phyloP scores from a whole-genome alignment of 371 early-diverging fungal genomes.

The Saksenaea vasiformis region DNA sequence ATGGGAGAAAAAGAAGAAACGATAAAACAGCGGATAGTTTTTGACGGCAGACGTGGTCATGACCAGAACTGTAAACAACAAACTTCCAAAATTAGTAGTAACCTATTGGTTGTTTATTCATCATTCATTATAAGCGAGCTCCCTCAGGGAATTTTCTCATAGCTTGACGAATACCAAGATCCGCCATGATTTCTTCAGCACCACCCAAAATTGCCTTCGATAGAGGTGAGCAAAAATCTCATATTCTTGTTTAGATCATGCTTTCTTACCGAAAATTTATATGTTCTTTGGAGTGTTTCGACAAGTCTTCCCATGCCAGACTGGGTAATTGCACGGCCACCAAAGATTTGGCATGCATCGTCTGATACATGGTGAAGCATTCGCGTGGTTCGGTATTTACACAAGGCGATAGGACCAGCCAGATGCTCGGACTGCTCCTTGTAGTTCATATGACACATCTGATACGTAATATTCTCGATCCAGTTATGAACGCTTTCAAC shows the following conservation, averaged over 20 bases:
- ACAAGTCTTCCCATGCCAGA: slow-evolving; percentile 65
- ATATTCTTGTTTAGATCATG: background rate
- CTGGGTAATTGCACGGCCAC: slow-evolving; percentile 67
- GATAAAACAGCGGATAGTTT: background rate
- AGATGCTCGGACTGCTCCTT: slow-evolving; percentile 59
- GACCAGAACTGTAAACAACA: background rate
- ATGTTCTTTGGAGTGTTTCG: slow-evolving; percentile 58
- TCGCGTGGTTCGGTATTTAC: slow-evolving; percentile 63
- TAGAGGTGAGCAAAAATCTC: background rate
- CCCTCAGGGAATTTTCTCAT: slow-evolving; percentile 27
- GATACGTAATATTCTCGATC: slow-evolving; percentile 65
- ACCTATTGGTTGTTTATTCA: background rate
- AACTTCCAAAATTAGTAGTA: background rate
- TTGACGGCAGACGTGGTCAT: background rate
- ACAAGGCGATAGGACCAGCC: slow-evolving; percentile 70
- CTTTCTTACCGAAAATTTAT: slow-evolving; percentile 49
- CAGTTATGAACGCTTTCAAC: slow-evolving; percentile 63
- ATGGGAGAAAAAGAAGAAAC: background rate
- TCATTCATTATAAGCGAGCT: slow-evolving; percentile 17
- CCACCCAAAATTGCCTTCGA: slow-evolving; percentile 78
- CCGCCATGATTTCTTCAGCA: slow-evolving; percentile 67
- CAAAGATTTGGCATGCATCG: slow-evolving; percentile 72
- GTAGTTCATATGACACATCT: slow-evolving; percentile 68
- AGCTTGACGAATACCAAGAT: slow-evolving; percentile 37
- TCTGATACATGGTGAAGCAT: slow-evolving; percentile 60